Evolutionary conservation across 2,329 filamentous ascomycete species (phyloP), one percentile per base, ranked within the genome.

Genomic region (Calonectria pseudoreteaudii): DNA sequence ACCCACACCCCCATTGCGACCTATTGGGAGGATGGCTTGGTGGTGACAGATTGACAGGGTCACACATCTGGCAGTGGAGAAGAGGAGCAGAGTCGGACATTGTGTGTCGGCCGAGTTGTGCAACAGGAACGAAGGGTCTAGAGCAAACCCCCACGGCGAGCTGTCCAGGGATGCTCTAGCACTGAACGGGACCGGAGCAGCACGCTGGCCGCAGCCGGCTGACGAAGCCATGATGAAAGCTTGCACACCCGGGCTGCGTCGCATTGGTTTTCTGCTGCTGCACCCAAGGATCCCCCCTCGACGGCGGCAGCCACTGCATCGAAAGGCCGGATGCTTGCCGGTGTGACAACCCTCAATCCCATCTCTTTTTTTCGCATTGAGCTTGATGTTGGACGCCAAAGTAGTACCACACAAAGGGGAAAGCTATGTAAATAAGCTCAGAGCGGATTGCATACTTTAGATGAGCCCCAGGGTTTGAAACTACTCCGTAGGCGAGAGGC

Each of bases 1-100:
- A 76, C 76, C 68, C 68, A 58, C 60, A 68, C 68, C 71, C 79
- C 68, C 53, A 68, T 56, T 31, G 38, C 41, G 30, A 36, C 30
- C 26, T 20, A 65, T 62, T 41, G 31, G 44, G 44, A 62, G 34
- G 38, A 62, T 62, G 56, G 56, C 34, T 62, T 62, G 56, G 28
- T 47, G 34, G 56, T 62, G 56, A 41, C 56, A 62, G 56, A 26
- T 41, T 41, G 34, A 62, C 56, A 62, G 56, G 56, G 56, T 62
- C 69, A 73, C 74, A 75, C 74, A 73, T 68, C 49, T 68, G 75
- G 76, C 74, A 74, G 77, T 79, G 79, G 79, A 67, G 79, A 72
- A 62, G 53, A 60, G 79, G 79, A 68, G 79, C 71, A 66, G n/a
- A 60, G 64, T 38, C 44, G 44, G 62, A 67, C 34, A 66, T 38